Percentiles rank a stretch among this genome's conserved stretches.
phyloP scores from a whole-genome alignment of 306 rosid species.

The Arachis hypogaea region DNA sequence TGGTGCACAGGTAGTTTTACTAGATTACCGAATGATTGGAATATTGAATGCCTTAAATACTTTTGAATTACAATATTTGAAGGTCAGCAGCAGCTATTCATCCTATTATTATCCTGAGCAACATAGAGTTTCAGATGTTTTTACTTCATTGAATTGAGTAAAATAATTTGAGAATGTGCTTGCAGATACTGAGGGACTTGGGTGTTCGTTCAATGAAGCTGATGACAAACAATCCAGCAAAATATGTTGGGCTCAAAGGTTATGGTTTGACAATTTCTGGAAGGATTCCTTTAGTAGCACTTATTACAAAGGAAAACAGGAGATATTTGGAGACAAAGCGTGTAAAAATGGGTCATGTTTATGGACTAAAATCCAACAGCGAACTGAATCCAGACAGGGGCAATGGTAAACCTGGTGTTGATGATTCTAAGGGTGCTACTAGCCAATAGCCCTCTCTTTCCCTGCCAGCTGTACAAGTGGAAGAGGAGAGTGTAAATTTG shows the following conservation, averaged over 20 bases:
- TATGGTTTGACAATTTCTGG: conserved; percentile 80
- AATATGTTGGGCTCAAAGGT: conserved; percentile 82
- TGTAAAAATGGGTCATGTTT: conserved; percentile 74
- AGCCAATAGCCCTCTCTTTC: conserved; percentile 25
- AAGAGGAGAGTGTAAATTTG: conserved; percentile 27
- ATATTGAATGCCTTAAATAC: conserved; percentile 11
- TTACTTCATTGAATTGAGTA: conserved; percentile 16
- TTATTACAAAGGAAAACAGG: conserved; percentile 72
- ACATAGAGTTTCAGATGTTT: conserved; percentile 11
- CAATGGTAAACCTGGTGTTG: conserved; percentile 46
- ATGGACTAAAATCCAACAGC: conserved; percentile 50
- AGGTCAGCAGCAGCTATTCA: not conserved
- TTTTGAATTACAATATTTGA: not conserved
- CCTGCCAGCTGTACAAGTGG: conserved; percentile 8
- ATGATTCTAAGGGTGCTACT: conserved; percentile 45
- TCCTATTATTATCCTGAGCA: conserved; percentile 5
- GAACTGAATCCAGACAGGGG: conserved; percentile 42
- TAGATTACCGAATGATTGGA: conserved; percentile 1
- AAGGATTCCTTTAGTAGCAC: conserved; percentile 73
- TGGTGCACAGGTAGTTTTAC: conserved; percentile 80
- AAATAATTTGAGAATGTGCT: conserved; percentile 24
- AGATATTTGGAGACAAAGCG: conserved; percentile 81
- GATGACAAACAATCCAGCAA: conserved; percentile 89
- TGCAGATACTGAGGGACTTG: conserved; percentile 79
- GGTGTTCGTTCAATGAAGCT: conserved; percentile 86